Base-by-base conservation (phyloP, 768 basidiomycete species). In the Basidioascus undulatus region DNA sequence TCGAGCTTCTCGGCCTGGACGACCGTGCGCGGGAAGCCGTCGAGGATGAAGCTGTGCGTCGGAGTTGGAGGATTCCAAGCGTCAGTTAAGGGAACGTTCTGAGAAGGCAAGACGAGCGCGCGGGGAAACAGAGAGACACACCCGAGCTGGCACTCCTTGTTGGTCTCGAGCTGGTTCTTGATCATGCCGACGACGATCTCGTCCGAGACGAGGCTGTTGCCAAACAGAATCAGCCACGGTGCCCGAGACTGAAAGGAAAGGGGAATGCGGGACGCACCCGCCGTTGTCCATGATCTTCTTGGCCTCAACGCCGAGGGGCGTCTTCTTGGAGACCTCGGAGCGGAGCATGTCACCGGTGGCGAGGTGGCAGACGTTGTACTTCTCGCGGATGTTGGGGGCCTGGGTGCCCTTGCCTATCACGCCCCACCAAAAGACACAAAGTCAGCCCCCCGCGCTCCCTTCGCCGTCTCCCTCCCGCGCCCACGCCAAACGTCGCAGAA, bases 291-390 rank as follows among this genome's bases (percentile, higher is more conserved):
- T 92, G 57, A 96, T 74, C 60, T 84, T 86, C 69, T 98, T 96
- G 16, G 92, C 92, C 52, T 79, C 70, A 35, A 76, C 61, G 46
- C 92, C 92, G 32, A 98, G 71, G 32, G 70, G 62, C 4, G 92
- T 92, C 63, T 87, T 77, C 56, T 73, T 59, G 27, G 72, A 55
- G 45, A 98, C 84, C 59, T 98, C 84, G 47, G 84, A 81, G 37
- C 92, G 77, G 43, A 98, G 68, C 84, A 98, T 89, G 65, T 98
- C 92, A 16, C 92, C 92, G 24, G 92, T 98, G 20, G 92, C 89
- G 51, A 98, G 65, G 64, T 98, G 92, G 66, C 92, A 98, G 34
- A 98, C 72, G 56, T 84, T 87, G 66, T 79, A 98, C 54, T 80
- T 70, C 47, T 83, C 74, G 39, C 76, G 73, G 63, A 98, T 86